A percentile compares a stretch with the other conserved stretches of the same genome.
These are phyloP conservation scores for Truncatella angustata DNA, from an alignment of 2,329 filamentous ascomycete genomes.

Conservation along the genomic window DNA sequence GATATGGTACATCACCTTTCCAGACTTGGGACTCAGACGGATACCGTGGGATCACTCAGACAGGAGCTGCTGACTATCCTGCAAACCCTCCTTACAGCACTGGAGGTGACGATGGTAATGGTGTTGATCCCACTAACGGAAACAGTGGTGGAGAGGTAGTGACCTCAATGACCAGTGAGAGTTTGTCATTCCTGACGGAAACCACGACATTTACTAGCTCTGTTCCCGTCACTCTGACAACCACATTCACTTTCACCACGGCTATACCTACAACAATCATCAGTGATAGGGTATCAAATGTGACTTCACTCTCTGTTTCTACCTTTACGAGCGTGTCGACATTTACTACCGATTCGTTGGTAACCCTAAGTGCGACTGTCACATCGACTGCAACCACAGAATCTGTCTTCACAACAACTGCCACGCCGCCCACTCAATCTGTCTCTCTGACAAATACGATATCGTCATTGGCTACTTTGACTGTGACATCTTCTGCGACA, in stretches of 20 bases:
- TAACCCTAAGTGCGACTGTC: background rate
- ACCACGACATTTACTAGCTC: background rate
- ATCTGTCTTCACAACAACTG: background rate
- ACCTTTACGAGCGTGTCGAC: background rate
- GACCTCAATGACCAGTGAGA: background rate
- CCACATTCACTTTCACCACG: background rate
- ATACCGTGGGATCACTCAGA: background rate
- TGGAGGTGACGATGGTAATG: background rate
- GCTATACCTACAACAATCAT: too few relatives aligned
- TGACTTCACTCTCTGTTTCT: too few relatives aligned
- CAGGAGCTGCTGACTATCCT: background rate
- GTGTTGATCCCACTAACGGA: background rate
- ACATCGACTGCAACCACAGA: background rate
- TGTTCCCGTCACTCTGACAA: background rate
- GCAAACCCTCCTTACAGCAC: background rate
- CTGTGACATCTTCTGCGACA: background rate
- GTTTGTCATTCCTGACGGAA: background rate
- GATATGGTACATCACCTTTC: background rate
- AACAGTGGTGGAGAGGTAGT: too few relatives aligned
- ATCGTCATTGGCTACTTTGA: background rate
- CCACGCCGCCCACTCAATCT: background rate
- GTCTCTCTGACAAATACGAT: too few relatives aligned
- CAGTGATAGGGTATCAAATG: too few relatives aligned
- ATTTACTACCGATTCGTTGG: background rate
- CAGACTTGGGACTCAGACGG: background rate